Evolutionary conservation across 2,329 filamentous ascomycete genomes (phyloP).

Genomic region (Colletotrichum navitas): DNA sequence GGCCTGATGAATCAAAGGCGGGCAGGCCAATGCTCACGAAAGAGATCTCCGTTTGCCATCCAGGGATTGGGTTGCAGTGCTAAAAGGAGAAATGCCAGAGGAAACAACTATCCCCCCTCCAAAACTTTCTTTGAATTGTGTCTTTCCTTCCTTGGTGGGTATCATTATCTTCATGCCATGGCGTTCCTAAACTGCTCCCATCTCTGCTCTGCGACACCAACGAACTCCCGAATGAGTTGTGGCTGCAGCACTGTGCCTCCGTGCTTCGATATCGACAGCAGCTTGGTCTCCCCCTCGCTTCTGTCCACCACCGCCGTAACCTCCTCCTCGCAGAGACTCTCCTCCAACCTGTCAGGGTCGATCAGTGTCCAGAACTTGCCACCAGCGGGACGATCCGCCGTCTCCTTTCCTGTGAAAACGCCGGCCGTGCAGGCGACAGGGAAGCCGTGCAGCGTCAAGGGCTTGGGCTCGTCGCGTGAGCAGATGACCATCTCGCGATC

Average conservation of each 20-base stretch:
- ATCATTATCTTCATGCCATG: conserved; percentile 52
- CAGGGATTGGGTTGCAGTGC: not conserved
- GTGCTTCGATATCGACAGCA: conserved; percentile 83
- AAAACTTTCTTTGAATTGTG: conserved; percentile 1
- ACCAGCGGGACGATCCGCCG: conserved; percentile 57
- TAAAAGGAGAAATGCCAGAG: not conserved
- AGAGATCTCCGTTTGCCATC: conserved; percentile 2
- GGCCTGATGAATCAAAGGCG: conserved; percentile 4
- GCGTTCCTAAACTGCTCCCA: conserved; percentile 68
- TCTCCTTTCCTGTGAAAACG: conserved; percentile 78
- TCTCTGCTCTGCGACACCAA: conserved; percentile 70
- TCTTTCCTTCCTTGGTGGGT: conserved; percentile 42
- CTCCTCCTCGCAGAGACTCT: conserved; percentile 84
- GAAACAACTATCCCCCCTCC: not conserved
- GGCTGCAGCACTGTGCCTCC: conserved; percentile 80
- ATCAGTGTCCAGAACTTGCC: conserved; percentile 80
- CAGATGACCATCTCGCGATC: conserved; percentile 86
- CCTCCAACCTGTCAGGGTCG: conserved; percentile 92
- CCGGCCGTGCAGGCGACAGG: conserved; percentile 84
- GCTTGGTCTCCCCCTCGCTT: conserved; percentile 62
- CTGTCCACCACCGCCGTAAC: conserved; percentile 85
- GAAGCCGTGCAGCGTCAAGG: conserved; percentile 72
- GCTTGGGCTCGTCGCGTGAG: conserved; percentile 67
- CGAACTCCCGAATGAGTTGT: conserved; percentile 70
- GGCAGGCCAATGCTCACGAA: conserved; percentile 19